phyloP scores from a whole-genome alignment of 441 rosid species.

The Aquilaria agallochum region DNA sequence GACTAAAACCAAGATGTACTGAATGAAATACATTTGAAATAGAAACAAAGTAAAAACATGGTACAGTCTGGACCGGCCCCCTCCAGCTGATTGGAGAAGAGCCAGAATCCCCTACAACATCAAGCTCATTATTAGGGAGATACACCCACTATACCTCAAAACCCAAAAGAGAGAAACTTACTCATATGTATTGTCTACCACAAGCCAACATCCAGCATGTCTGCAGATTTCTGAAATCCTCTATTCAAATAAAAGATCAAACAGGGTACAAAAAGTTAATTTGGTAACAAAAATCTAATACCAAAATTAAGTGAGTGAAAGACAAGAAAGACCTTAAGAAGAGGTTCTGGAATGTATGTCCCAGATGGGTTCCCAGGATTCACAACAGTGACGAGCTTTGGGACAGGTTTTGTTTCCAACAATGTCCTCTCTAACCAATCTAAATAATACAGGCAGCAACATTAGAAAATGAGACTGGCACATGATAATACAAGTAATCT shows the following conservation, averaged over 20 bases:
- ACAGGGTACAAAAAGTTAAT: slow-evolving; percentile 12
- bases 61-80: too few species aligned
- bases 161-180: slow-evolving; percentile 36
- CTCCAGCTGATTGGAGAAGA: too few species aligned
- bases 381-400: slow-evolving; percentile 90
- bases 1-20: too few species aligned
- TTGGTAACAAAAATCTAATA: slow-evolving; percentile 5
- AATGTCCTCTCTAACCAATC: slow-evolving; percentile 87
- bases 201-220: slow-evolving; percentile 91
- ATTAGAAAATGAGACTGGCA: too few species aligned
- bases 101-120: too few species aligned
- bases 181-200: slow-evolving; percentile 98
- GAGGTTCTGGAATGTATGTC: slow-evolving; percentile 82
- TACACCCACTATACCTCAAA: neutral
- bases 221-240: slow-evolving; percentile 88
- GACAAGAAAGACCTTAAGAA: slow-evolving; percentile 60
- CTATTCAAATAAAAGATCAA: slow-evolving; percentile 37
- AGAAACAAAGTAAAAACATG: too few species aligned
- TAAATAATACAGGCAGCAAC: slow-evolving; percentile 21
- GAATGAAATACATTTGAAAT: too few species aligned
- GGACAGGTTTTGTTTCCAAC: slow-evolving; percentile 66
- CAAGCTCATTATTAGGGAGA: too few species aligned
- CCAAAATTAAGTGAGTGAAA: slow-evolving; percentile 5
- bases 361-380: slow-evolving; percentile 99
- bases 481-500: too few species aligned